phyloP scores from a whole-genome alignment of 495 filamentous ascomycete genomes.

The Parachaetomium inaequale region DNA sequence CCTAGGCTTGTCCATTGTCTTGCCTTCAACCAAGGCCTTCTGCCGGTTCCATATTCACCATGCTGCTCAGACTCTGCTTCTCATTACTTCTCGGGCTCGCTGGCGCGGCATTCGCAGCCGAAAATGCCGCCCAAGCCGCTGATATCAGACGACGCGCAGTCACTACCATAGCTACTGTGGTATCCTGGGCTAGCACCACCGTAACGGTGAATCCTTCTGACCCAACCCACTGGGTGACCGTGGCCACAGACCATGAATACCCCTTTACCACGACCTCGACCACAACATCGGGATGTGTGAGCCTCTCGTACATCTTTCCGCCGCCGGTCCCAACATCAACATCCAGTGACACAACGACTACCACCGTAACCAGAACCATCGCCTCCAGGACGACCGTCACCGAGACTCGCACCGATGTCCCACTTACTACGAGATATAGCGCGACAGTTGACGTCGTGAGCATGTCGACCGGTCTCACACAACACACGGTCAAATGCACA shows the following conservation, averaged over 20 bases:
- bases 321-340: neutral
- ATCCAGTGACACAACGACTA: neutral
- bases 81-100: neutral
- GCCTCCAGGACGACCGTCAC: neutral
- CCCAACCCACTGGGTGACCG: neutral
- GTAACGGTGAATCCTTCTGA: neutral
- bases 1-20: neutral
- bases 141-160: neutral
- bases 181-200: neutral
- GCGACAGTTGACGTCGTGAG: neutral
- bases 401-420: neutral
- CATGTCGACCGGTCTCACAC: neutral
- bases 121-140: neutral
- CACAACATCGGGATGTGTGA: neutral
- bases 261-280: neutral
- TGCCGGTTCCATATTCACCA: neutral
- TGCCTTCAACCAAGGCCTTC: neutral
- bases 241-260: neutral
- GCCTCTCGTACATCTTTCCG: neutral
- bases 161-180: neutral
- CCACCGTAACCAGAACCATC: neutral
- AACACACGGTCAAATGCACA: neutral
- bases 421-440: neutral
- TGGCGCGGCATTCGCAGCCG: neutral
- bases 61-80: neutral